Conservation (phyloP, 2,329 filamentous ascomycete genomes). For the Colletotrichum sp. region DNA sequence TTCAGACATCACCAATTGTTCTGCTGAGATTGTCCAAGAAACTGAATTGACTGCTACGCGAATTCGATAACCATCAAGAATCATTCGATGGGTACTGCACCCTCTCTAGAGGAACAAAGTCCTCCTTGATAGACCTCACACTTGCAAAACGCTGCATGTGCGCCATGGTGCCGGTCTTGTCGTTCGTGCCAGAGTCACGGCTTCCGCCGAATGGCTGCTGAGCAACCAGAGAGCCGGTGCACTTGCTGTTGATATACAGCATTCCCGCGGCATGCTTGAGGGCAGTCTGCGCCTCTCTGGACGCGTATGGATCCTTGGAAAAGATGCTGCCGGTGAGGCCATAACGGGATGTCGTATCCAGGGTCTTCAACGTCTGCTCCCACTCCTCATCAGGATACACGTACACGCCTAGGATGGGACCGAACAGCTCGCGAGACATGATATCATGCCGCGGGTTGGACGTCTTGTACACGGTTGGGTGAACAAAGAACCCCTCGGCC, state of each 20-base stretch:
- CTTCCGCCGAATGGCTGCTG: neutral
- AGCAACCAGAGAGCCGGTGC: neutral
- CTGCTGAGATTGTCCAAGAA: neutral
- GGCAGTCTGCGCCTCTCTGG: neutral
- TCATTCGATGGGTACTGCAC: neutral
- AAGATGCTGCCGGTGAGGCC: slow-evolving; percentile 80
- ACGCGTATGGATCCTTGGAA: slow-evolving; percentile 62
- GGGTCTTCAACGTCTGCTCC: slow-evolving; percentile 58
- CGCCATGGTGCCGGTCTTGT: neutral
- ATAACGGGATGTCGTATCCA: slow-evolving; percentile 62
- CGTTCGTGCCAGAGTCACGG: neutral
- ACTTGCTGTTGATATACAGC: neutral
- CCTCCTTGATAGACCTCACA: neutral
- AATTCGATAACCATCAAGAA: neutral
- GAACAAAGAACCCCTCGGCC: slow-evolving; percentile 81
- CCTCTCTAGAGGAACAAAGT: neutral
- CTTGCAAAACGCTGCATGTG: neutral
- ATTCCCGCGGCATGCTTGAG: neutral
- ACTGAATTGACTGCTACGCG: neutral
- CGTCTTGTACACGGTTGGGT: slow-evolving; percentile 82
- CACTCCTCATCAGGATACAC: slow-evolving; percentile 59
- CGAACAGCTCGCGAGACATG: slow-evolving; percentile 81
- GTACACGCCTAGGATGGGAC: slow-evolving; percentile 75
- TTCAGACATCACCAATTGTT: neutral
- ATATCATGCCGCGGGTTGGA: slow-evolving; percentile 76